Evolutionary conservation across 1,139 yeast genomes (phyloP), one percentile per base, ranked within the genome.

Genomic region (Hyphopichia wangnamkhiaoensis): DNA sequence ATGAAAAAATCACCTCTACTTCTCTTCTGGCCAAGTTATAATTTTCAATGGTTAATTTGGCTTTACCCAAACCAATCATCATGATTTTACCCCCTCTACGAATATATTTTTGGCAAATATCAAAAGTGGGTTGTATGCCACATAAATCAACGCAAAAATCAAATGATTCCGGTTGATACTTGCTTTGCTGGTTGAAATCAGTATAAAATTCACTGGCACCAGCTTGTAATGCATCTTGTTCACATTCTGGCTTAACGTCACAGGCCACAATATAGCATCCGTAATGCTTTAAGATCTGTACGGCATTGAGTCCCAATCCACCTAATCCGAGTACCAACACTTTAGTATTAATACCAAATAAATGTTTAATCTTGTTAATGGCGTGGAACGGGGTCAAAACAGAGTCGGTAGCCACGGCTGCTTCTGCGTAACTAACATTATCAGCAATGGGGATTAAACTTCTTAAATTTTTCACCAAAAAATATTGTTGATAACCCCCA

Each of bases 381-480:
- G 80, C 78, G 48, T 74, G 80, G 54, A 61, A 74, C 5, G 80
- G 80, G 1, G 80, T 76, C 44, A 76, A 60, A 1, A 74, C 75
- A 1, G 79, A 74, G 47, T 76, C 74, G 43, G 74, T 66, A 12
- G 79, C 63, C 6, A 71, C 74, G 0, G 81, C 80, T 0, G 81
- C 81, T 15, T 56, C 61, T 37, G 60, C 79, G 42, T 63, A 72
- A 13, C 66, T 49, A 2, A 76, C 74, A 3, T 61, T 63, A 8
- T 74, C 78, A 7, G 80, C 80, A 42, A 76, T 74, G 1, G 70
- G 71, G 32, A 72, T 50, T 45, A 74, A 56, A 2, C 64, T 56
- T 35, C 65, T 52, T 41, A 67, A 53, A 47, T 71, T 68, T 9
- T 52, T 49, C 13, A 73, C 61, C 46, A 70, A 53, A 25, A 75